phyloP scores from a whole-genome alignment of 2,329 filamentous ascomycete genomes.

The Sporothrix curviconia region DNA sequence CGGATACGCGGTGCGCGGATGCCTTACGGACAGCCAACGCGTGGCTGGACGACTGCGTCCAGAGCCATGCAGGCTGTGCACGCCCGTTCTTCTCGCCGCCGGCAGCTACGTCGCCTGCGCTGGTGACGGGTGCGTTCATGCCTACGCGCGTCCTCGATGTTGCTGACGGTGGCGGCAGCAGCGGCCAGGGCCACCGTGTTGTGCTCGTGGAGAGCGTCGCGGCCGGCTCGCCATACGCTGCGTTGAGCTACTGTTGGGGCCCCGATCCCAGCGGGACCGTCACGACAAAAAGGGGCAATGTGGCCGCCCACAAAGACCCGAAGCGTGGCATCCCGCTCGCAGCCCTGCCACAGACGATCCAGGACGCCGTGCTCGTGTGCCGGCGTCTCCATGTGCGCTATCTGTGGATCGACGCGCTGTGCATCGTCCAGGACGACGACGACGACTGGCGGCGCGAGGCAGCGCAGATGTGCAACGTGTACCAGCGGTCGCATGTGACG shows the following conservation, averaged over 20 bases:
- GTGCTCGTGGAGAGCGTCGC: not conserved
- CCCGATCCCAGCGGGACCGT: not conserved
- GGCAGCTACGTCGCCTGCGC: too few relatives aligned
- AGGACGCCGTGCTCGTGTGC: constrained; percentile 14
- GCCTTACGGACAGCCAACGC: not conserved
- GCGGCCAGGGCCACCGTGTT: not conserved
- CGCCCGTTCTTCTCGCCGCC: not conserved
- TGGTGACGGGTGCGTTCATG: not conserved
- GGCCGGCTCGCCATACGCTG: constrained; percentile 1
- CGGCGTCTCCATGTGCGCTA: constrained; percentile 17
- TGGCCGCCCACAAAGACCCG: constrained; percentile 2
- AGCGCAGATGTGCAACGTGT: constrained; percentile 10
- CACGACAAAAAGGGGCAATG: not conserved
- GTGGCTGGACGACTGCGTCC: not conserved
- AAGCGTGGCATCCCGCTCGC: not conserved
- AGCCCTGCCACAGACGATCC: not conserved
- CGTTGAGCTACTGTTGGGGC: constrained; percentile 13
- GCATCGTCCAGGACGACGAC: constrained; percentile 22
- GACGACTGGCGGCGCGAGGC: constrained; percentile 13
- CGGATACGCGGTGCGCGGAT: not conserved
- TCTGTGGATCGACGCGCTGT: constrained; percentile 24
- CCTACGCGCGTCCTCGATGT: not conserved
- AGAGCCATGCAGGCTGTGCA: not conserved
- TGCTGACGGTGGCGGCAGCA: not conserved
- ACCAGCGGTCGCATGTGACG: constrained; percentile 10